Evolutionary conservation across 2,329 filamentous ascomycete genomes (phyloP), one percentile per base, ranked within the genome.

Genomic region (Clonostachys chloroleuca): DNA sequence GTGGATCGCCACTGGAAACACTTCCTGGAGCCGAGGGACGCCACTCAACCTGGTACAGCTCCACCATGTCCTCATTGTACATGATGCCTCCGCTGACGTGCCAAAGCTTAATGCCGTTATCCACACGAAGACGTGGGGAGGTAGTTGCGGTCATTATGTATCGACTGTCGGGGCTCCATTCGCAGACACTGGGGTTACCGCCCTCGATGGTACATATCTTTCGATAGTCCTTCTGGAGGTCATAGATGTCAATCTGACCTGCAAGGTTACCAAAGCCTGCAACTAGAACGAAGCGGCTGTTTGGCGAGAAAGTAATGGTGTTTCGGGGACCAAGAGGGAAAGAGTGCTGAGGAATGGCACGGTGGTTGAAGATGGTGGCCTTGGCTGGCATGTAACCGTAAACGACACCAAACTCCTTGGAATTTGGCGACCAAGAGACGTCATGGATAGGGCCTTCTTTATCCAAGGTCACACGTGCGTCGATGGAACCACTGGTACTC

Each of bases 331-430:
- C 86, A 46, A 96, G 78, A 45, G 90, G 83, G 70, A 99, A 96
- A 50, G 80, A 89, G 69, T 96, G 89, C 49, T 86, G 87, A 17
- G 87, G 77, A 49, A 91, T 80, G 52, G 89, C 94, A 53, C 89
- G 86, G 59, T 87, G 82, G 67, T 96, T 96, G 81, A 97, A 99
- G 56, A 99, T 94, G 56, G 92, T 96, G 5, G 92, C 94, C 78
- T 97, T 97, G 47, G 94, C 89, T n/a, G 94, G 94, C 91, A 96
- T 97, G 69, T 89, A 97, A 51, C 94, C 94, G 64, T 99, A 99
- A 14, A 96, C 86, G 34, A 99, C 94, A 62, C 91, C 92, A 61
- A 99, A 99, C 68, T 97, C 92, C 73, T 91, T 95, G 58, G 91
- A 95, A 69, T 94, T 97, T 43, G 94, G 92, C 42, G 91, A 96